Base-by-base conservation (phyloP, 371 early-diverging fungal species). In the Mortierella polycephala region DNA sequence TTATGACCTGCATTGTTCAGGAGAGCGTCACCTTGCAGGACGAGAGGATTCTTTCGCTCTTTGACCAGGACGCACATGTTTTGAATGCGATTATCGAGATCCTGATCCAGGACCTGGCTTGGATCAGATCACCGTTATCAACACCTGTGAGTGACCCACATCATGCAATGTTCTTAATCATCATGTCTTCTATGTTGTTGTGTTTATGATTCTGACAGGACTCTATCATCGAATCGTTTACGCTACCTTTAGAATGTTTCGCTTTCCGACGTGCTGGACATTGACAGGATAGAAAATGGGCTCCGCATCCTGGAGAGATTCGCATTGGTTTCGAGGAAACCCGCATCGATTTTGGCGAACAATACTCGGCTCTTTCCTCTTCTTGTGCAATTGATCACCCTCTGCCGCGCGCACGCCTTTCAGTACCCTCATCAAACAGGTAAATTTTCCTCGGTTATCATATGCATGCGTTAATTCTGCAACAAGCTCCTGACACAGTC, bases 331-430 rank as follows among this genome's bases (percentile, higher is more conserved):
- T 76, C 71, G 18, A 61, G 52, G 14, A 64, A n/a, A 44, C 65
- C 58, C 2, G 57, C 64, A 4, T 44, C 13, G 11, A 21, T 39
- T 18, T 64, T 76, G 11, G 59, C 68, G 30, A 37, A 46, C 7
- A 67, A 67, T 20, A 23, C 56, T 5, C 49, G 67, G 3, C 58
- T 76, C 13, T 67, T 64, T 42, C 64, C 71, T 20, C 64, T 71
- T n/a, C 57, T 76, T 8, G 71, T 71, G 16, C 77, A 67, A 37
- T 23, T 76, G 40, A 61, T 76, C 37, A 41, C 71, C 14, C 62
- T 76, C 44, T 76, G 77, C 47, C 77, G 77, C 40, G 60, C 61
- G 21, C 71, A 76, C 45, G 67, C 71, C 2, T 67, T 76, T 49
- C 71, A 76, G 63, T 64, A 67, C 53, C 71, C 71, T 9, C 77